Conservation (phyloP, 495 filamentous ascomycete genomes). For the Xylaria sp. region DNA sequence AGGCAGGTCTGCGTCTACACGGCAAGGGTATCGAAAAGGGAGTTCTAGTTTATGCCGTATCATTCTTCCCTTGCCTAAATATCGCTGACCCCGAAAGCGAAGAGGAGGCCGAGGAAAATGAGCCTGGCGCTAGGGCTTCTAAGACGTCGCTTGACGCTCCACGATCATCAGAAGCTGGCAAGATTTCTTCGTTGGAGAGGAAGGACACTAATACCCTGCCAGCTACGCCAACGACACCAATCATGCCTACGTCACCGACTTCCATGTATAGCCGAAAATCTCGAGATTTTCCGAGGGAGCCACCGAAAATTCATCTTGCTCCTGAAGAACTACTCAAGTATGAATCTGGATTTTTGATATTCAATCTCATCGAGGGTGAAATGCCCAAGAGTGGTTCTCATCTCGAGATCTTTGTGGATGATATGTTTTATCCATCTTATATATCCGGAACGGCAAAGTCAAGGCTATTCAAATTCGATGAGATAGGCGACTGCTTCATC, state of each 20-base stretch:
- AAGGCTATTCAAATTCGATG: conserved; percentile 73
- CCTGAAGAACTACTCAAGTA: conserved; percentile 81
- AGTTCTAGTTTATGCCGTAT: conserved; percentile 77
- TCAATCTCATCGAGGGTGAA: conserved; percentile 89
- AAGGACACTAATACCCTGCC: conserved; percentile 37
- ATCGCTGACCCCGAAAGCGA: conserved; percentile 94
- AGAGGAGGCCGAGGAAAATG: conserved; percentile 51
- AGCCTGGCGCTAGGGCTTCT: conserved; percentile 38
- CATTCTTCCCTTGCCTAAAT: conserved; percentile 90
- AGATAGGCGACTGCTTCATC: conserved; percentile 94
- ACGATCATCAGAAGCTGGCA: conserved; percentile 48
- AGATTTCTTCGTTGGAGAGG: conserved; percentile 45
- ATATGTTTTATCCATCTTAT: conserved; percentile 91
- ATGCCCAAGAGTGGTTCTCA: conserved; percentile 76
- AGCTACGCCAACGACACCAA: conserved; percentile 45
- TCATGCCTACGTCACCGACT: conserved; percentile 40
- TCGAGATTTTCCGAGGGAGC: conserved; percentile 64
- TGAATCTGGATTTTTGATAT: conserved; percentile 91
- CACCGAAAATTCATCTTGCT: conserved; percentile 78
- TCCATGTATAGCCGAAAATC: conserved; percentile 53
- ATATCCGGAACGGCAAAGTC: conserved; percentile 74
- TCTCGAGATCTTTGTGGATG: conserved; percentile 91
- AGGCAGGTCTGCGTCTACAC: conserved; percentile 69
- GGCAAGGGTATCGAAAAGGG: conserved; percentile 77
- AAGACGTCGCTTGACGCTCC: conserved; percentile 48